Evolutionary conservation across 805 yeast species (phyloP), one percentile per base, ranked within the genome.

Genomic region (Pichia nanzhaoensis): DNA sequence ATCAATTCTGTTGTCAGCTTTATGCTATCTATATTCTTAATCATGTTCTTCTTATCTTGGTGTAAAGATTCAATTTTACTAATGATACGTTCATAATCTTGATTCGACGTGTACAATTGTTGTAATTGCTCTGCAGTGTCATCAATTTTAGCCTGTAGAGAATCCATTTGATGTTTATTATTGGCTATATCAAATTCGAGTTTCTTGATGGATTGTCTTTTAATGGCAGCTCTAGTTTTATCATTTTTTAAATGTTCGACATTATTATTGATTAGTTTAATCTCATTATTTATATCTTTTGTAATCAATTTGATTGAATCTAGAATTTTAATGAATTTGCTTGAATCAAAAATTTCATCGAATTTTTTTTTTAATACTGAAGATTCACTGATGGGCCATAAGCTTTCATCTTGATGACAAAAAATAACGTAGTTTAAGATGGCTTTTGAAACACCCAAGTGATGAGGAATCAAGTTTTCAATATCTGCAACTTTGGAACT

Each of bases 341-440:
- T 77, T 0, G 97, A 96, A 64, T 93, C 97, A 57, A 93, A 93
- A 8, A 93, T 91, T 63, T 93, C 99, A 62, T 93, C 99, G 56
- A 93, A 95, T 43, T 91, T 75, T 65, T 90, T 90, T 65, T 93
- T 95, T 59, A 93, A 72, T 12, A 75, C 75, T 2, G 95, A 73
- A 1, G 99, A 95, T 63, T 93, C 99, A 54, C 90, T 78, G 39
- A 93, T 69, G 1, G 99, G 99, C 99, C 99, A 93, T 24, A 88
- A 64, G 55, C 91, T 82, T 49, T 93, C 99, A 57, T 93, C 99
- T 61, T 93, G 99, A 58, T 93, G 99, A 58, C 99, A 91, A 64
- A 93, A 93, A 1, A 91, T 82, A 35, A 93, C 99, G 60, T 88
- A 87, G 53, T 91, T 96, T 42, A 93, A 66, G 44, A 93, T 78